Base-by-base conservation (phyloP, 352 stramenopile genomes). In the Detonula confervacea region DNA sequence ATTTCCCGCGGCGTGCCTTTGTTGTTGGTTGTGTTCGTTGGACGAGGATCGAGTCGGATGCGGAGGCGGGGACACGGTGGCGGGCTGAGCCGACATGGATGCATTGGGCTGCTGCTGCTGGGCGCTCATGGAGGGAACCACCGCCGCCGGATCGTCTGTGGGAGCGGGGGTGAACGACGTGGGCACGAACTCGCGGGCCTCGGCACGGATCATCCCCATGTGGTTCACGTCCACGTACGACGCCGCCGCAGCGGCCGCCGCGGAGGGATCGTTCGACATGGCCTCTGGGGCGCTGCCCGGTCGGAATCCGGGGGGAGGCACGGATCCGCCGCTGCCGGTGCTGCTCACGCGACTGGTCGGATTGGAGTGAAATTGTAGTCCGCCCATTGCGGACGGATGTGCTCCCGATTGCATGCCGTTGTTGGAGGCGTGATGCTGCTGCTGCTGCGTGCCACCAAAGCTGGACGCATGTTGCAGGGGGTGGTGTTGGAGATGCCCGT, bases 121-220 rank as follows among this genome's bases (percentile, higher is more conserved):
- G 7, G 69, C 59, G 54, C 70, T 80, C 77, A 81, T 77, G 4
- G 71, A 81, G 47, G 77, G 66, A 30, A 81, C 71, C 7, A 25
- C 39, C 46, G 61, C 56, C 12, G 62, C 16, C 30, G 60, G 20
- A 16, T 35, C 27, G 56, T n/a, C 20, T 44, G 29, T 14, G 35
- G 39, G 39, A 2, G 27, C 30, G 37, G 62, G 74, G 44, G 49
- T 61, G 46, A 88, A 91, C 35, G 47, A 77, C 16, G 82, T 79
- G 20, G 87, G 87, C 6, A 92, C 83, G 74, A 92, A 92, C 59
- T 77, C 84, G 75, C 81, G 85, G 6, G 87, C 87, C 5, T 84
- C 89, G 30, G 87, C 87, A 55, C 87, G 76, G 72, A 92, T 91
- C 61, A 81, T 72, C 56, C 87, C 84, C 54, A 86, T 59, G 16